Percentiles rank a stretch among this genome's conserved stretches.
Evolutionary conservation across 345 rosid genomes (phyloP).

Genomic region (Bretschneidera sinensis): DNA sequence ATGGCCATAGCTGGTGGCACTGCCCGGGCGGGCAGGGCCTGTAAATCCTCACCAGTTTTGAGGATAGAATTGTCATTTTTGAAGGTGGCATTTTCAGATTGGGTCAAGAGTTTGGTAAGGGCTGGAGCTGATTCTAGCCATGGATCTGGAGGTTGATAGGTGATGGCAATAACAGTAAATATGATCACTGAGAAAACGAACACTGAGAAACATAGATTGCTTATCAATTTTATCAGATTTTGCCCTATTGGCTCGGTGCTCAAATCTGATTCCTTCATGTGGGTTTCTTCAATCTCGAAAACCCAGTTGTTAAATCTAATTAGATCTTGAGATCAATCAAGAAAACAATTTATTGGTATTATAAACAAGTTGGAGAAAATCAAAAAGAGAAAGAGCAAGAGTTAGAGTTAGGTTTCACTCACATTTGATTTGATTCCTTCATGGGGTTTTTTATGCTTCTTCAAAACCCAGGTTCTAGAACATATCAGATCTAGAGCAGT

Average conservation of each 20-base stretch:
- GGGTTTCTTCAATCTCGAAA: slow-evolving; percentile 13
- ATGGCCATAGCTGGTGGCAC: slow-evolving; percentile 25
- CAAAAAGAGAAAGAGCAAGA: too few species aligned
- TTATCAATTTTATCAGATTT: slow-evolving; percentile 68
- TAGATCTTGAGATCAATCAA: too few species aligned
- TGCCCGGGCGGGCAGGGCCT: slow-evolving; percentile 13
- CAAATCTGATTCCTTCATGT: slow-evolving; percentile 66
- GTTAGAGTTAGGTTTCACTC: slow-evolving; percentile 1
- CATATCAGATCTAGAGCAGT: too few species aligned
- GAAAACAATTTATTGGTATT: too few species aligned
- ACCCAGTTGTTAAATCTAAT: slow-evolving; percentile 4
- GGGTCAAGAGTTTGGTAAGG: slow-evolving; percentile 65
- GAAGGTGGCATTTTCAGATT: slow-evolving; percentile 73
- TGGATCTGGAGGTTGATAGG: slow-evolving; percentile 96
- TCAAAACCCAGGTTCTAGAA: too few species aligned
- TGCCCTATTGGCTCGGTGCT: slow-evolving; percentile 72
- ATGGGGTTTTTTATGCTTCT: too few species aligned
- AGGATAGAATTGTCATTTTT: slow-evolving; percentile 60
- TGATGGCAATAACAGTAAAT: slow-evolving; percentile 76
- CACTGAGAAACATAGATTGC: slow-evolving; percentile 90
- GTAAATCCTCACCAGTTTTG: slow-evolving; percentile 81
- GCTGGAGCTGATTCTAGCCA: slow-evolving; percentile 94
- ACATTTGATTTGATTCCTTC: slow-evolving; percentile 31
- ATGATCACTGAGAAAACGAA: slow-evolving; percentile 81
- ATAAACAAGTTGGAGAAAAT: neutral